phyloP scores from a whole-genome alignment of 73 alveolate genomes.

The Symbiodinium natans region DNA sequence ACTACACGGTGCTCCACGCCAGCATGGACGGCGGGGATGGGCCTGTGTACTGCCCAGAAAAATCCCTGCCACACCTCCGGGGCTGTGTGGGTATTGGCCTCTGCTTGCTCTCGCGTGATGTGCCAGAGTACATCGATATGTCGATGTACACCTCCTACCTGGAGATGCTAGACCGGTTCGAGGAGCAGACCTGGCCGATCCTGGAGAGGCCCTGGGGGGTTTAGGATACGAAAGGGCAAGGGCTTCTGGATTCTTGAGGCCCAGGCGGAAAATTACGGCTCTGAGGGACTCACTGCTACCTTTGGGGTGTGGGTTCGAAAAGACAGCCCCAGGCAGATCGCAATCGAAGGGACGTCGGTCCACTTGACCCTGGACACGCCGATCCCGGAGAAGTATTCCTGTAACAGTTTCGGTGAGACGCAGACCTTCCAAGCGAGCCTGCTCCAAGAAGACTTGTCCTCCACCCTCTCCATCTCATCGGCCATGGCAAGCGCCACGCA shows the following conservation, averaged over 20 bases:
- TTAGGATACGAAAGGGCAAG: too few species aligned
- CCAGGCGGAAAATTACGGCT: too few species aligned
- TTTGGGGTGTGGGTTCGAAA: too few species aligned
- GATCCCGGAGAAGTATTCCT: neutral
- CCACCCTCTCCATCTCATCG: conserved; percentile 49
- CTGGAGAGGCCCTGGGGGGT: neutral
- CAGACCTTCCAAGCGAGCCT: neutral
- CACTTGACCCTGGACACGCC: neutral
- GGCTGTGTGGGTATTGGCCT: neutral
- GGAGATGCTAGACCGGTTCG: conserved; percentile 54
- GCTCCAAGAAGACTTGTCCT: neutral
- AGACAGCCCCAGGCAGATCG: too few species aligned
- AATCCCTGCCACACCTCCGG: neutral
- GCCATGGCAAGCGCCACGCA: conserved; percentile 35
- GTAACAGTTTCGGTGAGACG: neutral
- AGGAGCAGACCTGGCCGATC: conserved; percentile 5
- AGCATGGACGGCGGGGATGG: neutral
- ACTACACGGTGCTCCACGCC: neutral
- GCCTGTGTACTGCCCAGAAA: neutral
- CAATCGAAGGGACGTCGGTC: neutral
- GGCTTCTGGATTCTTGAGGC: too few species aligned
- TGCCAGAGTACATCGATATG: neutral
- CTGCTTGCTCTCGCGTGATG: neutral
- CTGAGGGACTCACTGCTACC: too few species aligned
- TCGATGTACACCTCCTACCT: conserved; percentile 26